These are phyloP conservation scores for Trichoderma sp. DNA, from an alignment of 2,329 filamentous ascomycete species.

Conservation along the genomic window DNA sequence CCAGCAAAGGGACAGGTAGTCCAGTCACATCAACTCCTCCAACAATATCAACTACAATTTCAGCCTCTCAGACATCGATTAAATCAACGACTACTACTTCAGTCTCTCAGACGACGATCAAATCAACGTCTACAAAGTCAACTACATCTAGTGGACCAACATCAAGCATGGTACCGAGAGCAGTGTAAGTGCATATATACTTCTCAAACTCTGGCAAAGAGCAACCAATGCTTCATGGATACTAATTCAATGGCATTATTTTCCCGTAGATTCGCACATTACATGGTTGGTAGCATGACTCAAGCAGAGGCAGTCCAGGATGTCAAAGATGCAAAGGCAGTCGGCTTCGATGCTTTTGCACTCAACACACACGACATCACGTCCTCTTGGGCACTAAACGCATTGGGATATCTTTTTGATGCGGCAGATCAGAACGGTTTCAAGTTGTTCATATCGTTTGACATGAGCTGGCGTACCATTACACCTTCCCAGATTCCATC, in stretches of 20 bases:
- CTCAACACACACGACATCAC: constrained; percentile 14
- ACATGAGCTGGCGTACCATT: constrained; percentile 8
- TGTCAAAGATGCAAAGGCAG: background rate
- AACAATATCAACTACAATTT: background rate
- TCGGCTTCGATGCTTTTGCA: constrained; percentile 11
- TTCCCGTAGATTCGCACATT: background rate
- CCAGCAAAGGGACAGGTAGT: background rate
- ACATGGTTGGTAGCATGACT: constrained; percentile 7
- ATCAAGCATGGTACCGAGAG: background rate
- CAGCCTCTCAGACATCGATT: background rate
- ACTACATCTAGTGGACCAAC: background rate
- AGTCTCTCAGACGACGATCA: background rate
- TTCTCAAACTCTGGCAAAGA: background rate
- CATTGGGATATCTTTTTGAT: background rate
- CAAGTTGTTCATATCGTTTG: constrained; percentile 11
- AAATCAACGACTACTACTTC: background rate
- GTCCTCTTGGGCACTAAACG: background rate
- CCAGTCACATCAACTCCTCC: background rate
- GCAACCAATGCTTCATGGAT: background rate
- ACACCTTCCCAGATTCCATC: background rate
- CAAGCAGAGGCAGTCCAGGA: background rate
- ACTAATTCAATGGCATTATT: background rate
- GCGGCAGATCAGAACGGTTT: constrained; percentile 5
- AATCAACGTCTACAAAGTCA: constrained; percentile 4
- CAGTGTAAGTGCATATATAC: background rate